These are phyloP conservation scores for Barnettozyma wickerhamii DNA, from an alignment of 805 yeast species.

Conservation along the genomic window DNA sequence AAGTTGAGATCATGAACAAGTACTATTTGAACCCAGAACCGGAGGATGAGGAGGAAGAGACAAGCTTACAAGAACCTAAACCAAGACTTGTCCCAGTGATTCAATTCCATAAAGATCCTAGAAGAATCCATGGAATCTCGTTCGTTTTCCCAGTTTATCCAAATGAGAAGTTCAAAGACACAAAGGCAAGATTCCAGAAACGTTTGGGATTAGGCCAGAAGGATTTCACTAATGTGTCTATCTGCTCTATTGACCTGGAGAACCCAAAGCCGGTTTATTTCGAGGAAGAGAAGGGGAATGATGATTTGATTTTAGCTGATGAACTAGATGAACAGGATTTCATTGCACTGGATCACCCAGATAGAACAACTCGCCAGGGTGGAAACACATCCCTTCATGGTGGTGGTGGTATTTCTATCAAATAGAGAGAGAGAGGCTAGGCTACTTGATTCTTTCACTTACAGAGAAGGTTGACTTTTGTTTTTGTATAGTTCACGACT, in stretches of 20 bases:
- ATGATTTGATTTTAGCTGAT: constrained; percentile 53
- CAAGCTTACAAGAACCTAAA: constrained; percentile 16
- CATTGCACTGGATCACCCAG: constrained; percentile 86
- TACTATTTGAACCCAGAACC: constrained; percentile 19
- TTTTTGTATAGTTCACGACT: not conserved
- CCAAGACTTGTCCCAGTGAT: constrained; percentile 56
- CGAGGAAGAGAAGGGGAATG: constrained; percentile 18
- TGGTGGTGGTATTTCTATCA: constrained; percentile 41
- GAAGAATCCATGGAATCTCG: constrained; percentile 75
- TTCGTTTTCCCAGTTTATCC: constrained; percentile 71
- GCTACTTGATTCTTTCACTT: not conserved
- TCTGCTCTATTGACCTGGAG: constrained; percentile 34
- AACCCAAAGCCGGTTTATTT: constrained; percentile 36
- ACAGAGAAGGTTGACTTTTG: not conserved
- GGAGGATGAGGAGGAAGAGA: constrained; percentile 15
- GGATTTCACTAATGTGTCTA: constrained; percentile 71
- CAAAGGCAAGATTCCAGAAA: constrained; percentile 62
- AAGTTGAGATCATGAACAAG: constrained; percentile 25
- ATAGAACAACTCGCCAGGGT: constrained; percentile 58
- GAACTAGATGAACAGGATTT: constrained; percentile 45
- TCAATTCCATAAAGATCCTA: constrained; percentile 72
- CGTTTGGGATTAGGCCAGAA: constrained; percentile 73
- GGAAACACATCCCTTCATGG: constrained; percentile 35
- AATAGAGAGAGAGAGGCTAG: constrained; percentile 25
- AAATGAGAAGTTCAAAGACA: constrained; percentile 58